A percentile compares a stretch with the other conserved stretches of the same genome.
Conservation (phyloP, 2,329 filamentous ascomycete species). For the Exophiala xenobiotica region DNA sequence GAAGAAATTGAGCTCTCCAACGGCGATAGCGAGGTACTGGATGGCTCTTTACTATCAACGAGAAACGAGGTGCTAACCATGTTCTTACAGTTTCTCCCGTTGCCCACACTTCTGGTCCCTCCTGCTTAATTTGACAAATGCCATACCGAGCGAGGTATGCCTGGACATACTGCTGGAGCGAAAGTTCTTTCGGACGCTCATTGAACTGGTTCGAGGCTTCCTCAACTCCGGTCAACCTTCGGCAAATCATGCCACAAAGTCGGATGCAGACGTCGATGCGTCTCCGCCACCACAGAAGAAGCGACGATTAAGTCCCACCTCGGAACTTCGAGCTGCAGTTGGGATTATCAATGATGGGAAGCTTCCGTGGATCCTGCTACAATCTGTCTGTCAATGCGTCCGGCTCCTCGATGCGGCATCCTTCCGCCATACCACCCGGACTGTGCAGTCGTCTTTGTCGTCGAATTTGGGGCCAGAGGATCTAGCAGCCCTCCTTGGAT, state of each 20-base stretch:
- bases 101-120: conserved; percentile 24
- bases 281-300: conserved; percentile 21
- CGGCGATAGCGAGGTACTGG: neutral
- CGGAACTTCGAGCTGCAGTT: neutral
- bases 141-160: conserved; percentile 21
- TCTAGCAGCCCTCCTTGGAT: conserved; percentile 15
- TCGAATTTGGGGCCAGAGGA: conserved; percentile 10
- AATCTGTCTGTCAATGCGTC: conserved; percentile 17
- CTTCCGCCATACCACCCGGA: neutral
- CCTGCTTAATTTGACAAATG: conserved; percentile 18
- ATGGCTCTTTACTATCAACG: neutral
- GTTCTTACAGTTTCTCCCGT: conserved; percentile 10
- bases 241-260: neutral
- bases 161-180: conserved; percentile 26
- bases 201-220: neutral
- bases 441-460: neutral
- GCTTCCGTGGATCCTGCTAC: conserved; percentile 14
- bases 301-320: conserved; percentile 13
- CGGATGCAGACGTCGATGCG: neutral
- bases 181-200: conserved; percentile 22
- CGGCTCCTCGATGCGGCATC: conserved; percentile 7
- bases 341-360: neutral
- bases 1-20: conserved; percentile 54
- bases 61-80: conserved; percentile 15
- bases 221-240: neutral